Percentiles rank a stretch among this genome's conserved stretches.
Conservation (phyloP, 2,329 filamentous ascomycete species). For the Canariomyces notabilis region DNA sequence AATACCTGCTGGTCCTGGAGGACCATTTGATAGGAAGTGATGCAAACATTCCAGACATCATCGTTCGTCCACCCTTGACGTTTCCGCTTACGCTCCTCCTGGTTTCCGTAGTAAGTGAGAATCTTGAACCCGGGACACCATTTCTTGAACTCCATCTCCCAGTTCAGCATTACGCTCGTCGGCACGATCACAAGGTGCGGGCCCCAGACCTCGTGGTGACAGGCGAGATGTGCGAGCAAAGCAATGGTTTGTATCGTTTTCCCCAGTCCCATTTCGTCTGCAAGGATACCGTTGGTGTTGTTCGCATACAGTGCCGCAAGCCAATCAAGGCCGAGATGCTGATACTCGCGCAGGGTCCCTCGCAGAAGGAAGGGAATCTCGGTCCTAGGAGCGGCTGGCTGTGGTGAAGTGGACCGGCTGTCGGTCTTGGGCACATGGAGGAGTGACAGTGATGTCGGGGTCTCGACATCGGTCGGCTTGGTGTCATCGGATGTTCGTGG, state of each 20-base stretch:
- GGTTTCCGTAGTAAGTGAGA: slow-evolving; percentile 89
- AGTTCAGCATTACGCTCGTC: slow-evolving; percentile 97
- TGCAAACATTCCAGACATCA: slow-evolving; percentile 92
- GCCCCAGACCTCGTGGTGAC: slow-evolving; percentile 87
- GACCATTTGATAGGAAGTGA: slow-evolving; percentile 95
- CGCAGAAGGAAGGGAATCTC: slow-evolving; percentile 78
- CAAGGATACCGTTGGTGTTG: slow-evolving; percentile 90
- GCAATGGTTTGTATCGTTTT: slow-evolving; percentile 99
- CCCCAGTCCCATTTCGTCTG: slow-evolving; percentile 96
- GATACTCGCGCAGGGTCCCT: slow-evolving; percentile 88
- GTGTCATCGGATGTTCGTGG: slow-evolving; percentile 48
- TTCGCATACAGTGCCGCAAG: slow-evolving; percentile 88
- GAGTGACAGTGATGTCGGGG: slow-evolving; percentile 35
- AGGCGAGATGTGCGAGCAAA: slow-evolving; percentile 84
- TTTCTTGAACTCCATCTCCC: slow-evolving; percentile 99
- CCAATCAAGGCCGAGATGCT: slow-evolving; percentile 97
- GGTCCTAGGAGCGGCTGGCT: slow-evolving; percentile 49
- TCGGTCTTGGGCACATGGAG: slow-evolving; percentile 29
- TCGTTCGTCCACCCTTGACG: slow-evolving; percentile 90
- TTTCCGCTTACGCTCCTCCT: slow-evolving; percentile 87
- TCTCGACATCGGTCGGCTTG: slow-evolving; percentile 47
- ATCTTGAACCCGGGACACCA: slow-evolving; percentile 98
- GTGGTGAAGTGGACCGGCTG: slow-evolving; percentile 32
- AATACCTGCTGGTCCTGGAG: slow-evolving; percentile 92
- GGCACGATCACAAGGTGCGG: slow-evolving; percentile 94